A percentile compares a stretch with the other conserved stretches of the same genome.
Evolutionary conservation across 1,284 basidiomycete genomes (phyloP).

Genomic region (Athelia sp.): DNA sequence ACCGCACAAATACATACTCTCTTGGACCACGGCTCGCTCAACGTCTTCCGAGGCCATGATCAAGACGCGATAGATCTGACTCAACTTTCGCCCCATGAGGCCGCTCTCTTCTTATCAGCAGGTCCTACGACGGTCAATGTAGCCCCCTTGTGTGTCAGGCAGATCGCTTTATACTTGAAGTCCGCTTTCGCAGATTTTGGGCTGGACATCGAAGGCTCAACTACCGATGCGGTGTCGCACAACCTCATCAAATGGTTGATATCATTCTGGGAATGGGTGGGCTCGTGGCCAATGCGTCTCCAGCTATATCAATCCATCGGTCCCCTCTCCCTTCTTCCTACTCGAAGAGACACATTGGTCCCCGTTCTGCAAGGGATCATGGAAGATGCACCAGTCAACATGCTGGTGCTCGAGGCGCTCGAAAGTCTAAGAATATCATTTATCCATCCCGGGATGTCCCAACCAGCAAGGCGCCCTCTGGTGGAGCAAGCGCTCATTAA

Average conservation of each 20-base stretch:
- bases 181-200: slow-evolving; percentile 12
- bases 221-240: too few species aligned
- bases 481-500: neutral
- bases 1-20: slow-evolving; percentile 10
- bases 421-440: slow-evolving; percentile 20
- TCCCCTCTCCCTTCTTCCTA: slow-evolving; percentile 25
- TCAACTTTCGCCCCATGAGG: slow-evolving; percentile 16
- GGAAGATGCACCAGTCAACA: slow-evolving; percentile 6
- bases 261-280: slow-evolving; percentile 32
- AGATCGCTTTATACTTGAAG: slow-evolving; percentile 24
- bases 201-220: slow-evolving; percentile 8
- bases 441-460: slow-evolving; percentile 16
- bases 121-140: slow-evolving; percentile 25
- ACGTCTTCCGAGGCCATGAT: slow-evolving; percentile 25
- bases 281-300: slow-evolving; percentile 11
- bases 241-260: slow-evolving; percentile 23
- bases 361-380: slow-evolving; percentile 21
- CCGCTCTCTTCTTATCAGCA: slow-evolving; percentile 14
- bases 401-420: neutral
- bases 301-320: slow-evolving; percentile 17
- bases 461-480: slow-evolving; percentile 6
- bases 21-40: slow-evolving; percentile 20
- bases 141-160: slow-evolving; percentile 14
- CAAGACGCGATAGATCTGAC: slow-evolving; percentile 22
- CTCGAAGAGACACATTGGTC: slow-evolving; percentile 18